Conservation (phyloP, 2,329 filamentous ascomycete genomes). For the Aspergillus nomiae region DNA sequence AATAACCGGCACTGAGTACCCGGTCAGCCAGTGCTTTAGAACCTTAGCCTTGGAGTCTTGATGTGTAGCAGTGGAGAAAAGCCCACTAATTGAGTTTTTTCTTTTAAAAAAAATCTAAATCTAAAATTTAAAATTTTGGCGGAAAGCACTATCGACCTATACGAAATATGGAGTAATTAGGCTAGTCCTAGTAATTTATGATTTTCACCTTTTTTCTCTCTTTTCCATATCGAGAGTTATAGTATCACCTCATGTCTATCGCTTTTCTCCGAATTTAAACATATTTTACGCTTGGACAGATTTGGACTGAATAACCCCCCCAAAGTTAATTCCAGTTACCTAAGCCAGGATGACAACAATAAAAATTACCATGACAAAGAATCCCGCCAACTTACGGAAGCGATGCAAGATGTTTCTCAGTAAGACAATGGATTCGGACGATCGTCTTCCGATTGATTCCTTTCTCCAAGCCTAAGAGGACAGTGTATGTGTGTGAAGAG, state of each 20-base stretch:
- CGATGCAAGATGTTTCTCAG: neutral
- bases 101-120: no score
- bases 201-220: neutral
- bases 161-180: neutral
- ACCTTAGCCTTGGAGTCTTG: neutral
- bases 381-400: neutral
- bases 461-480: neutral
- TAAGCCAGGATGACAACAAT: neutral
- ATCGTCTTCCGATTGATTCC: slow-evolving; percentile 17
- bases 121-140: neutral
- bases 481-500: neutral
- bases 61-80: neutral
- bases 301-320: neutral
- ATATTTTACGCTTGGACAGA: neutral
- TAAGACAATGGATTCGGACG: slow-evolving; percentile 14
- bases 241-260: neutral
- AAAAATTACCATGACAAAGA: neutral
- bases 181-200: neutral
- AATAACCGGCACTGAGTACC: neutral
- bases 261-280: neutral
- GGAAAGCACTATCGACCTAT: neutral
- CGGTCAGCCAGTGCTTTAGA: neutral
- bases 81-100: neutral
- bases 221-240: neutral
- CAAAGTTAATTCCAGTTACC: neutral